Percentiles rank a stretch among this genome's conserved stretches.
phyloP scores from a whole-genome alignment of 257 asterid genomes.

The Eucommia ulmoides region DNA sequence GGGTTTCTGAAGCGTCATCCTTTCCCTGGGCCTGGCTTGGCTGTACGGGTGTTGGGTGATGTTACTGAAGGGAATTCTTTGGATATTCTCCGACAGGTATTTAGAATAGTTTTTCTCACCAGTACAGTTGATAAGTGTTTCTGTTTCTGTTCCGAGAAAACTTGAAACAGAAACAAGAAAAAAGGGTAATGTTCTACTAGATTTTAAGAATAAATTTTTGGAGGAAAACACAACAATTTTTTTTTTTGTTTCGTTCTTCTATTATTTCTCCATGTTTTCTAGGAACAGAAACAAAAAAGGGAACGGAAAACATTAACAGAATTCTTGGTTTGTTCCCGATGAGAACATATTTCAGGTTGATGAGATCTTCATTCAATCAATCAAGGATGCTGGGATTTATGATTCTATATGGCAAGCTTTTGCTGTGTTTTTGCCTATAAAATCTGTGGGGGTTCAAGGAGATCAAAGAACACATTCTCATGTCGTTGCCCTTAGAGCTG shows the following conservation, averaged over 20 bases:
- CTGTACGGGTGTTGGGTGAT: conserved; percentile 84
- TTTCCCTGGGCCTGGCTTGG: conserved; percentile 96
- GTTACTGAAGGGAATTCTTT: conserved; percentile 71
- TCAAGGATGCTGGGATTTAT: conserved; percentile 81
- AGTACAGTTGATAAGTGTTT: background rate
- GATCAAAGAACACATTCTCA: conserved; percentile 93
- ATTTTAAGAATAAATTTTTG: no score
- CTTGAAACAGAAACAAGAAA: no score
- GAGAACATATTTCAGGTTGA: conserved; percentile 94
- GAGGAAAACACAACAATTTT: no score
- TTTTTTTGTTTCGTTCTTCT: no score
- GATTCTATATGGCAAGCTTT: conserved; percentile 98
- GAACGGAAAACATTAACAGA: no score
- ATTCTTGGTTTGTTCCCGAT: no score
- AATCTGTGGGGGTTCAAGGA: conserved; percentile 97
- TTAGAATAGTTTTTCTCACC: background rate
- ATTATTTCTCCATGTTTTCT: no score
- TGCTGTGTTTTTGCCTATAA: conserved; percentile 86
- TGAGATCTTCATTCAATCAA: conserved; percentile 89
- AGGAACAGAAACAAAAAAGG: no score
- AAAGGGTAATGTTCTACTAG: no score
- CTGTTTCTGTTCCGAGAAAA: no score
- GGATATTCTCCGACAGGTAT: conserved; percentile 81
- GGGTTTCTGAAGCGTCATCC: conserved; percentile 81
- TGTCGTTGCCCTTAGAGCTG: conserved; percentile 88